Conservation (phyloP, 805 yeast genomes). For the Tetrapisispora taiwanensis region DNA sequence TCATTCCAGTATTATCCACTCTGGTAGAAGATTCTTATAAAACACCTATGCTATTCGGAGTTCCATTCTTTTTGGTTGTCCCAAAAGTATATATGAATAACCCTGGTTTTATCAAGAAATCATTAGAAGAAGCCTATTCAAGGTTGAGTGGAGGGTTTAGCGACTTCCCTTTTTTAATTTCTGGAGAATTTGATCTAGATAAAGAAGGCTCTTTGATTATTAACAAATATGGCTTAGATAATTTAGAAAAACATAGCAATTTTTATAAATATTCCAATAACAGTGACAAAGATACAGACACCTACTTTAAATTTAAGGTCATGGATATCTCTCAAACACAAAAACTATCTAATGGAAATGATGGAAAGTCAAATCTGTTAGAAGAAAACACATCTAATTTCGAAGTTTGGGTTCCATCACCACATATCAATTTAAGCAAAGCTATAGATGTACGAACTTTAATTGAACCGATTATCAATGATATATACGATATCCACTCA, state of each 20-base stretch:
- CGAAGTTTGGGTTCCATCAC: slow-evolving; percentile 21
- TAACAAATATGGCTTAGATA: slow-evolving; percentile 15
- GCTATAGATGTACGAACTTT: slow-evolving; percentile 12
- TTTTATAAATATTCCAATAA: slow-evolving; percentile 11
- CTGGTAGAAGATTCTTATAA: slow-evolving; percentile 31
- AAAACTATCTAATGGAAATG: not conserved
- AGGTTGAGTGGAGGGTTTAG: slow-evolving; percentile 37
- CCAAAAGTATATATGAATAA: slow-evolving; percentile 42
- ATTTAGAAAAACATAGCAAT: slow-evolving; percentile 15
- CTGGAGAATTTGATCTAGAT: slow-evolving; percentile 9
- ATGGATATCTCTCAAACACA: not conserved
- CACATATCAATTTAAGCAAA: slow-evolving; percentile 9
- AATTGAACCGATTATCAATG: slow-evolving; percentile 12
- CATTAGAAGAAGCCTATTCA: slow-evolving; percentile 41
- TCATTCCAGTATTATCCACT: slow-evolving; percentile 53
- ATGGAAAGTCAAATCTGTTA: no score
- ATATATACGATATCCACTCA: slow-evolving; percentile 18
- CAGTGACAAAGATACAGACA: slow-evolving; percentile 5
- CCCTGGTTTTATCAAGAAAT: slow-evolving; percentile 46
- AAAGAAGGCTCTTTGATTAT: slow-evolving; percentile 22
- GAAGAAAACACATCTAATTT: not conserved
- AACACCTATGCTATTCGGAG: slow-evolving; percentile 48
- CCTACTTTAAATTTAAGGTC: slow-evolving; percentile 17
- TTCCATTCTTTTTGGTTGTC: slow-evolving; percentile 65
- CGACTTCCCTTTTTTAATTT: slow-evolving; percentile 14